These are phyloP conservation scores for Entomortierella parvispora DNA, from an alignment of 192 early-diverging fungal species.

Conservation along the genomic window DNA sequence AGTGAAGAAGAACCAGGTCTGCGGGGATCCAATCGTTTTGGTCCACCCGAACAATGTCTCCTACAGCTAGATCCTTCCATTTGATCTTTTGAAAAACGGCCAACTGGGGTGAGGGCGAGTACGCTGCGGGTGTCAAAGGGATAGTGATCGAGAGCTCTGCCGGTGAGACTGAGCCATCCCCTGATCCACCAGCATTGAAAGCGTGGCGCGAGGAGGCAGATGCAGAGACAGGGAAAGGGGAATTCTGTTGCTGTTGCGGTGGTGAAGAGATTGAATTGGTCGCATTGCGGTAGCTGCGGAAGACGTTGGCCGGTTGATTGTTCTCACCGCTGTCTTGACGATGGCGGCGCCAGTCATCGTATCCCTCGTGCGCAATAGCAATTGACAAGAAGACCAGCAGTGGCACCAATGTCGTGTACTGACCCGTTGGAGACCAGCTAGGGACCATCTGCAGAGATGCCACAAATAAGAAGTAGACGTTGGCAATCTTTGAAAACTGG, in stretches of 20 bases:
- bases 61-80: constrained; percentile 77
- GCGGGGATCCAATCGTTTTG: constrained; percentile 87
- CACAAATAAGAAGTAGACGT: constrained; percentile 75
- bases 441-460: constrained; percentile 68
- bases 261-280: constrained; percentile 56
- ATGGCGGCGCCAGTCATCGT: constrained; percentile 76
- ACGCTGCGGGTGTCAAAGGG: constrained; percentile 29
- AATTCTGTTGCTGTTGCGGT: constrained; percentile 29
- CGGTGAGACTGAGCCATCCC: constrained; percentile 10
- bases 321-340: constrained; percentile 73
- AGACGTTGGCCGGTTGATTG: constrained; percentile 66
- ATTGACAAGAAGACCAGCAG: constrained; percentile 78
- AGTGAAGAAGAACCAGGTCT: constrained; percentile 78
- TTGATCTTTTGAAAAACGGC: constrained; percentile 55
- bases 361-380: constrained; percentile 83
- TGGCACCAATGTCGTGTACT: constrained; percentile 81
- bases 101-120: constrained; percentile 25
- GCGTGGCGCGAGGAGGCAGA: constrained; percentile 56
- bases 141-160: constrained; percentile 43
- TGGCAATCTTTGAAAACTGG: constrained; percentile 78
- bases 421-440: constrained; percentile 80
- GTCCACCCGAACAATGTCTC: constrained; percentile 79
- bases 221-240: constrained; percentile 51
- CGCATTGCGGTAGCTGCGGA: constrained; percentile 60
- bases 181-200: constrained; percentile 35